These are phyloP conservation scores for Byssochlamys sp. DNA, from an alignment of 2,329 filamentous ascomycete genomes.

Conservation along the genomic window DNA sequence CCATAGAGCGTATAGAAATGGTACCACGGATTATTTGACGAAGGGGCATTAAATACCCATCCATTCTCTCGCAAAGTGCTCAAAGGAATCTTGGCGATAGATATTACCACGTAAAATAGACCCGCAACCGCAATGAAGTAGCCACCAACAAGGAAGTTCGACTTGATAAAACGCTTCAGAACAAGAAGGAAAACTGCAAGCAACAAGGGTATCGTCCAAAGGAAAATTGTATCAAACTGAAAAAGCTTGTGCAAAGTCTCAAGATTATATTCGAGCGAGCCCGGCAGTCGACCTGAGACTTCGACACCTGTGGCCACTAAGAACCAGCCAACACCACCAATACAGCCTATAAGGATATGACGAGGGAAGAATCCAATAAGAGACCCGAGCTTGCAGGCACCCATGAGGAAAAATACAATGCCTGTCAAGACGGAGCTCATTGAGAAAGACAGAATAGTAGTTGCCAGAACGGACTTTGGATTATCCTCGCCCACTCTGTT, in stretches of 20 bases:
- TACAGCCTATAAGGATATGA: slow-evolving; percentile 92
- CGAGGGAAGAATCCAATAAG: slow-evolving; percentile 94
- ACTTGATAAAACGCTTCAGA: slow-evolving; percentile 64
- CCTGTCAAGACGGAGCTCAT: slow-evolving; percentile 86
- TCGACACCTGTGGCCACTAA: slow-evolving; percentile 84
- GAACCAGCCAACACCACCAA: slow-evolving; percentile 94
- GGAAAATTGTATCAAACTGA: slow-evolving; percentile 60
- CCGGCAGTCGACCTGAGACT: slow-evolving; percentile 79
- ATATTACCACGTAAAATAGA: slow-evolving; percentile 43
- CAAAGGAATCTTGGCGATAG: slow-evolving; percentile 54
- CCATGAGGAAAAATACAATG: slow-evolving; percentile 82
- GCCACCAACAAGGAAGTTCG: slow-evolving; percentile 73
- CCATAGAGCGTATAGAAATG: slow-evolving; percentile 94
- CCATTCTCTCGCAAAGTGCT: slow-evolving; percentile 59
- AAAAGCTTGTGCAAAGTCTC: slow-evolving; percentile 67
- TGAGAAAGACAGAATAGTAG: slow-evolving; percentile 84
- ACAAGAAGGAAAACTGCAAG: slow-evolving; percentile 68
- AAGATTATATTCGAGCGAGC: slow-evolving; percentile 71
- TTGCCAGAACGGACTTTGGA: slow-evolving; percentile 78
- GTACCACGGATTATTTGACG: slow-evolving; percentile 83
- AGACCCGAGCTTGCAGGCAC: slow-evolving; percentile 75
- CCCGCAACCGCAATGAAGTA: slow-evolving; percentile 75
- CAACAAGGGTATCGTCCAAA: slow-evolving; percentile 73
- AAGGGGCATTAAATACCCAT: slow-evolving; percentile 86
- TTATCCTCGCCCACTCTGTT: slow-evolving; percentile 67